Percentiles rank a stretch among this genome's conserved stretches.
phyloP scores from a whole-genome alignment of 2,329 filamentous ascomycete species.

The Fusarium nematophilum region DNA sequence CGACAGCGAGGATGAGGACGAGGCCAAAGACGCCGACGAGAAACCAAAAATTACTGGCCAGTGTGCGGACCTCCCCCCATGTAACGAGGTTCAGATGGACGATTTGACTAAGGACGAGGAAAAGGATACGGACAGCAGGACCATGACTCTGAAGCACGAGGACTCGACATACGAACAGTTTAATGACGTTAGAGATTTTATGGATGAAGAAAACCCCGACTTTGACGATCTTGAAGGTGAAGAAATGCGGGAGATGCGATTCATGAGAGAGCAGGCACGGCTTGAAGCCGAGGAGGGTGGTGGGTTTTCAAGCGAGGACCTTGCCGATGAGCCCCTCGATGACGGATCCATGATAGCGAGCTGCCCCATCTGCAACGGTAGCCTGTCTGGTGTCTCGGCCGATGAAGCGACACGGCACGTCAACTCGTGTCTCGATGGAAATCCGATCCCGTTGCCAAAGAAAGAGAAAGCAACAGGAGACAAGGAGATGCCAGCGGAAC shows the following conservation, averaged over 20 bases:
- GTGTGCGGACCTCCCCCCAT: slow-evolving; percentile 40
- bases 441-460: slow-evolving; percentile 68
- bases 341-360: slow-evolving; percentile 48
- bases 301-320: slow-evolving; percentile 51
- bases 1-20: slow-evolving; percentile 58
- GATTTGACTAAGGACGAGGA: slow-evolving; percentile 37
- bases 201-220: slow-evolving; percentile 68
- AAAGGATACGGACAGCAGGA: slow-evolving; percentile 27
- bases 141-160: slow-evolving; percentile 44
- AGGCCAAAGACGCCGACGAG: slow-evolving; percentile 6
- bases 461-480: slow-evolving; percentile 25
- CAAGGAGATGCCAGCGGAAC: slow-evolving; percentile 14
- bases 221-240: slow-evolving; percentile 67
- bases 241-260: slow-evolving; percentile 73
- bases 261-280: slow-evolving; percentile 80
- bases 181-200: slow-evolving; percentile 49
- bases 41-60: slow-evolving; percentile 20
- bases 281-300: slow-evolving; percentile 70
- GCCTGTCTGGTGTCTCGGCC: slow-evolving; percentile 67
- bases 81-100: slow-evolving; percentile 33
- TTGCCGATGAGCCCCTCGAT: slow-evolving; percentile 48
- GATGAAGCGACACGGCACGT: slow-evolving; percentile 86
- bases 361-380: slow-evolving; percentile 84
- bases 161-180: slow-evolving; percentile 49
- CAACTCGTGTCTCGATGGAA: slow-evolving; percentile 91